These are phyloP conservation scores for Solanum chacoense DNA, from an alignment of 305 asterid genomes.

Conservation along the genomic window DNA sequence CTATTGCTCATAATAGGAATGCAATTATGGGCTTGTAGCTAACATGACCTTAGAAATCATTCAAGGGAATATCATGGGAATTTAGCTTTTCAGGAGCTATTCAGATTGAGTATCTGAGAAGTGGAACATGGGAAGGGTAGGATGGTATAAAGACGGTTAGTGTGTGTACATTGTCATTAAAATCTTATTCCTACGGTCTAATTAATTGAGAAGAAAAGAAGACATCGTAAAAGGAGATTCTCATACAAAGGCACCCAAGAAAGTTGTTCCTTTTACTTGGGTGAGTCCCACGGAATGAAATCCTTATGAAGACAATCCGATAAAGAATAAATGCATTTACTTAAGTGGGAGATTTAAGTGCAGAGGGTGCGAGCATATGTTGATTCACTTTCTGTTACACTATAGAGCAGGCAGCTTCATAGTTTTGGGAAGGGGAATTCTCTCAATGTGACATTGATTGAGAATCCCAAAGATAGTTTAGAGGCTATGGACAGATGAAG, in stretches of 20 bases:
- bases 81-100: not conserved
- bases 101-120: not conserved
- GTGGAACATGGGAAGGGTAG: not conserved
- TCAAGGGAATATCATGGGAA: not conserved
- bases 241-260: not conserved
- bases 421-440: not conserved
- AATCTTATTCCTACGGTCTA: not conserved
- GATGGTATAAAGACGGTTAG: not conserved
- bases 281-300: not conserved
- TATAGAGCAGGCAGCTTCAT: not conserved
- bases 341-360: not conserved
- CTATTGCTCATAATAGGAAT: not conserved
- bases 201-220: not conserved
- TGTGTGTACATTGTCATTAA: not conserved
- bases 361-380: not conserved
- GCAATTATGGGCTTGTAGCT: not conserved
- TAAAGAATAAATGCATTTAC: not conserved
- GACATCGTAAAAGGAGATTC: not conserved
- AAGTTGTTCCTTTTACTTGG: not conserved
- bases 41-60: not conserved
- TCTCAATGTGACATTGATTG: not conserved
- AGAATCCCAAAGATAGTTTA: not conserved
- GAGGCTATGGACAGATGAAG: not conserved
- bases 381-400: not conserved
- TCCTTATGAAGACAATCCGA: not conserved